Evolutionary conservation across 139 green algal species (phyloP).

Genomic region (Marvania coccoides): DNA sequence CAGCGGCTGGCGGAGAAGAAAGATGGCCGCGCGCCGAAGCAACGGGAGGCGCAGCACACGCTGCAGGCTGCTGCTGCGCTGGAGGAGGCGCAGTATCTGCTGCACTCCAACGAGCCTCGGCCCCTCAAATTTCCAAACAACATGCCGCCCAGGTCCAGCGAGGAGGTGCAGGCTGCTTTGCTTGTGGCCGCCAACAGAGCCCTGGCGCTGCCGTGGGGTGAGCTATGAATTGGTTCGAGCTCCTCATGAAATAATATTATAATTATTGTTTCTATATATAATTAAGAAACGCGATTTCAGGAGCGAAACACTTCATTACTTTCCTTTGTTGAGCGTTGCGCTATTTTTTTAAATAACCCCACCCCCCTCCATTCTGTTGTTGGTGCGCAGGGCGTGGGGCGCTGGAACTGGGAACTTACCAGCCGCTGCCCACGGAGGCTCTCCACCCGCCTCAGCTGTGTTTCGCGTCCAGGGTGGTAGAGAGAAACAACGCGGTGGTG

Average conservation of each 20-base stretch:
- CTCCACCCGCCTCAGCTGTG: slow-evolving; percentile 63
- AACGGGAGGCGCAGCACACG: not conserved
- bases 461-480: slow-evolving; percentile 57
- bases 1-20: too few species aligned
- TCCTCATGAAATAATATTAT: not conserved
- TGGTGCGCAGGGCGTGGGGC: slow-evolving; percentile 19
- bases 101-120: too few species aligned
- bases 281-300: not conserved
- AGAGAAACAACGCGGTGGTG: slow-evolving; percentile 58
- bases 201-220: slow-evolving; percentile 67
- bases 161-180: slow-evolving; percentile 55
- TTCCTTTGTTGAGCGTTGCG: not conserved
- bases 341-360: not conserved
- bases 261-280: not conserved
- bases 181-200: slow-evolving; percentile 67
- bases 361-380: not conserved
- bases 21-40: too few species aligned
- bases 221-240: not conserved
- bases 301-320: not conserved
- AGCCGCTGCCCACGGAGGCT: slow-evolving; percentile 66
- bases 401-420: slow-evolving; percentile 27
- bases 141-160: slow-evolving; percentile 27
- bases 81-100: slow-evolving; percentile 26
- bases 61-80: slow-evolving; percentile 29
- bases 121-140: too few species aligned